phyloP scores from a whole-genome alignment of 805 yeast genomes.

The Saccharomycopsis babjevae region DNA sequence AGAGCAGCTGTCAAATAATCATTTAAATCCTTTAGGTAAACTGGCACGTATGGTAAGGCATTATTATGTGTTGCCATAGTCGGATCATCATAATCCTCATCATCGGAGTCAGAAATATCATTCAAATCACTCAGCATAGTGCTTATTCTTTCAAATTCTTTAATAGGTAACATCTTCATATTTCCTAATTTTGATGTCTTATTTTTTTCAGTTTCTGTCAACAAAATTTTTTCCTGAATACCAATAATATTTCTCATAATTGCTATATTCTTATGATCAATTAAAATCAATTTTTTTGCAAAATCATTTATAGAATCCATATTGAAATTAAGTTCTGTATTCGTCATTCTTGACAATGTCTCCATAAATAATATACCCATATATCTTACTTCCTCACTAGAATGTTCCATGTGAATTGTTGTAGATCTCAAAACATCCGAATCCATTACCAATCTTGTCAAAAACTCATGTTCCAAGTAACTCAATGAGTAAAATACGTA shows the following conservation, averaged over 20 bases:
- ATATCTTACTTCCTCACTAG: conserved; percentile 5
- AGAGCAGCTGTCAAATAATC: conserved; percentile 9
- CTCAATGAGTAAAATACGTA: conserved; percentile 2
- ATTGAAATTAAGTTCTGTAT: conserved; percentile 8
- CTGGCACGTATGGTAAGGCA: conserved; percentile 10
- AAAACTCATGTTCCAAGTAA: neutral
- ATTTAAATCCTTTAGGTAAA: conserved; percentile 14
- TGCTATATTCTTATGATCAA: neutral
- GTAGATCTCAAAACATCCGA: neutral
- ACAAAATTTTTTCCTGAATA: neutral
- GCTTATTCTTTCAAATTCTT: neutral
- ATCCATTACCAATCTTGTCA: neutral
- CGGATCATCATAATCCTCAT: conserved; percentile 17
- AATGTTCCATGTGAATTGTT: conserved; percentile 13
- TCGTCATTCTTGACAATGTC: conserved; percentile 2
- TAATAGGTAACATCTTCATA: neutral
- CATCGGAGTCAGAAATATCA: conserved; percentile 10
- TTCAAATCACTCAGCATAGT: neutral
- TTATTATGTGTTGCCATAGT: conserved; percentile 15
- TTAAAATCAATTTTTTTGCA: neutral
- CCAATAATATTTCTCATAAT: neutral
- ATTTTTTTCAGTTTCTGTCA: neutral
- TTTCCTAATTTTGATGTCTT: neutral
- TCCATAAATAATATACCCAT: conserved; percentile 16
- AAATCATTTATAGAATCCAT: conserved; percentile 4